Conservation (phyloP, 495 filamentous ascomycete species). For the Jackrogersella minutella region DNA sequence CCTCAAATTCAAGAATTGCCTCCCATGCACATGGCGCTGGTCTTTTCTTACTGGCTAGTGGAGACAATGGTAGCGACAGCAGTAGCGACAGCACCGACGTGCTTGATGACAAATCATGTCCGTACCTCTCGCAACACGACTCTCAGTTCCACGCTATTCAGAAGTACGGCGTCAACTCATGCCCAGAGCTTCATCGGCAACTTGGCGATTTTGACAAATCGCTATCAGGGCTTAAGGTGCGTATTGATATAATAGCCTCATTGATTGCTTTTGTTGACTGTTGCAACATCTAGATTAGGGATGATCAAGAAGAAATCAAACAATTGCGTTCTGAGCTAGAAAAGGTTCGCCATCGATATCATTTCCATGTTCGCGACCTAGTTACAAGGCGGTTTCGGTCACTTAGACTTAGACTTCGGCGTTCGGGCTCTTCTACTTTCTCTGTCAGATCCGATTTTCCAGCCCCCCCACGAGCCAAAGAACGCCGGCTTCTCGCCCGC, state of each 20-base stretch:
- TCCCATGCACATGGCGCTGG: not conserved
- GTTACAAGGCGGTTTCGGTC: conserved; percentile 47
- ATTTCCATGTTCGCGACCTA: conserved; percentile 34
- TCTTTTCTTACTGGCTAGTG: not conserved
- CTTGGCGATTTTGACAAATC: conserved; percentile 11
- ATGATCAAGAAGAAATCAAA: conserved; percentile 6
- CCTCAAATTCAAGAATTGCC: conserved; percentile 5
- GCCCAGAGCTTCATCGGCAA: conserved; percentile 40
- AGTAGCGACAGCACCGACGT: conserved; percentile 3
- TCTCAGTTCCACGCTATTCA: conserved; percentile 20
- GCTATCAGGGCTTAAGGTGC: conserved; percentile 12
- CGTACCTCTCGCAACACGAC: conserved; percentile 16
- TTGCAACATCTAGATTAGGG: not conserved
- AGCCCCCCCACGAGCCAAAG: conserved; percentile 30
- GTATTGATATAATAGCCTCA: not conserved
- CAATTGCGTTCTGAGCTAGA: conserved; percentile 24
- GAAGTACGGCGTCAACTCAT: conserved; percentile 27
- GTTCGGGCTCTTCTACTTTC: conserved; percentile 36
- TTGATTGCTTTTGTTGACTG: not conserved
- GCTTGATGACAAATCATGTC: conserved; percentile 14
- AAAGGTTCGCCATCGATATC: conserved; percentile 24
- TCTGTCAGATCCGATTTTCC: conserved; percentile 39
- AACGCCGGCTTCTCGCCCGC: conserved; percentile 41
- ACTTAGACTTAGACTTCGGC: conserved; percentile 31
- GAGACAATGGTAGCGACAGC: not conserved